Conservation (phyloP, 352 stramenopile genomes). For the Globisporangium uncinulatum region DNA sequence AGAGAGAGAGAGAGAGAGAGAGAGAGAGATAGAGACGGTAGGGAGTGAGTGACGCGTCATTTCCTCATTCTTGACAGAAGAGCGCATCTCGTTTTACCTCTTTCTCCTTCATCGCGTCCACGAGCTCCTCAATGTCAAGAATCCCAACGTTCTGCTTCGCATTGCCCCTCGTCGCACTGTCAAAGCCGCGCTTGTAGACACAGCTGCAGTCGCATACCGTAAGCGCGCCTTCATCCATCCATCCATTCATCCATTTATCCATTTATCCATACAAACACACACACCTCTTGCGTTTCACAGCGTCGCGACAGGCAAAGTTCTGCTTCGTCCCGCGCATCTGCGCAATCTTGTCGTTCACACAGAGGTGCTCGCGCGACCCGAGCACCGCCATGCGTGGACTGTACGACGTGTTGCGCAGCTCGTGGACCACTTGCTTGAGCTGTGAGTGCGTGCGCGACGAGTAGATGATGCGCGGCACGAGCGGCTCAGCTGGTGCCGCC, state of each 20-base stretch:
- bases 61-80: too few relatives aligned
- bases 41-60: neutral
- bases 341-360: slow-evolving; percentile 93
- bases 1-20: slow-evolving; percentile 1
- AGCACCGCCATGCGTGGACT: slow-evolving; percentile 84
- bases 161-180: slow-evolving; percentile 42
- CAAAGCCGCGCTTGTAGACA: slow-evolving; percentile 74
- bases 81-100: slow-evolving; percentile 14
- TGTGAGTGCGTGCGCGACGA: slow-evolving; percentile 98
- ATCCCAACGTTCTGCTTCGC: slow-evolving; percentile 65
- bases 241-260: neutral
- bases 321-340: slow-evolving; percentile 80
- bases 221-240: neutral
- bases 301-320: slow-evolving; percentile 81
- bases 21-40: neutral
- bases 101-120: slow-evolving; percentile 80
- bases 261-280: neutral
- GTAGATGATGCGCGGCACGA: slow-evolving; percentile 94
- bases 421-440: slow-evolving; percentile 95
- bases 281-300: slow-evolving; percentile 88
- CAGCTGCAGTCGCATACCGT: slow-evolving; percentile 29
- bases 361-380: slow-evolving; percentile 96
- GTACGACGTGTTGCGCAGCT: slow-evolving; percentile 96
- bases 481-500: slow-evolving; percentile 24
- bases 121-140: slow-evolving; percentile 99